phyloP scores from a whole-genome alignment of 2,329 filamentous ascomycete genomes.

The Monilinia polystroma region DNA sequence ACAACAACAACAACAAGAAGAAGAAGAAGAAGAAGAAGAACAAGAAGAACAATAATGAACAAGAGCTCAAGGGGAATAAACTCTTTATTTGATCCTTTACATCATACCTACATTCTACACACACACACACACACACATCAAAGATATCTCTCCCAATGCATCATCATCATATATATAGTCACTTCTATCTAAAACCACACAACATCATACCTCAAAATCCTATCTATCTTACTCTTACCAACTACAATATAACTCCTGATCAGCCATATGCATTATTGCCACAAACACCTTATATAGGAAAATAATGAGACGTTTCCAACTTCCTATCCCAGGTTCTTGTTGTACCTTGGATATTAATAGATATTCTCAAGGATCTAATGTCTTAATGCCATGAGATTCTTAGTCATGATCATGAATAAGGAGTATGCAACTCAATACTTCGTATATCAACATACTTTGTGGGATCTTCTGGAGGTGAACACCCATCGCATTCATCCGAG shows the following conservation, averaged over 20 bases:
- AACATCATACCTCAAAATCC: background rate
- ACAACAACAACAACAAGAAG: background rate
- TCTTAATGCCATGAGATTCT: background rate
- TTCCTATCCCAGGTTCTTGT: too few relatives aligned
- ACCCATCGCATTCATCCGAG: background rate
- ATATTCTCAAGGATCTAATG: background rate
- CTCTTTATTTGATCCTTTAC: too few relatives aligned
- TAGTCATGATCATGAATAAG: too few relatives aligned
- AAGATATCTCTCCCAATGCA: too few relatives aligned
- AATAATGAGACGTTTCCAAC: background rate
- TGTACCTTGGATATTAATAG: constrained; percentile 5
- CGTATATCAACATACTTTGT: background rate
- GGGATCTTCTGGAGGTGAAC: background rate
- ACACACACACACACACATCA: too few relatives aligned
- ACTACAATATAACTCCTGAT: background rate
- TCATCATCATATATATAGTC: background rate
- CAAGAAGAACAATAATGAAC: background rate
- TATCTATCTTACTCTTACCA: background rate
- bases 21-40: too few relatives aligned
- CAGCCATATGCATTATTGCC: constrained; percentile 1
- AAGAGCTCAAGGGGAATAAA: background rate
- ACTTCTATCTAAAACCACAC: background rate
- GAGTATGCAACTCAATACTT: background rate
- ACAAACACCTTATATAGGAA: background rate
- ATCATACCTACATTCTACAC: too few relatives aligned